Evolutionary conservation across 208 protist genomes (phyloP), one percentile per base, ranked within the genome.

Genomic region (Trypanosoma boissoni): DNA sequence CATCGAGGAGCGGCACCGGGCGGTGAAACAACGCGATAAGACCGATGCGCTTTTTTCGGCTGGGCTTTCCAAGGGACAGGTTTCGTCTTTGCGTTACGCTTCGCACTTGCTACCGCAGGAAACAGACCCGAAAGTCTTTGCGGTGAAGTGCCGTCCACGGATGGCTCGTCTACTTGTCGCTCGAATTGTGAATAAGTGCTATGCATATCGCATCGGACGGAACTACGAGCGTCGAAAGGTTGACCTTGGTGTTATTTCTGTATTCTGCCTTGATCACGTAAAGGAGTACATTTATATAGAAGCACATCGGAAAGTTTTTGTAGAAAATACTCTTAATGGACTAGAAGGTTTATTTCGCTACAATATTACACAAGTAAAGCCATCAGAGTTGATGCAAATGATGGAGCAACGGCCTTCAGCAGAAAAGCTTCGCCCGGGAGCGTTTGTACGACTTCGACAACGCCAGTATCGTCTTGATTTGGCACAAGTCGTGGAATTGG

Each of bases 251-350:
- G 91, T 96, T 56, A 92, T 95, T 46, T 96, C 91, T n/a, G 88
- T 89, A 26, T 96, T 96, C 60, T 76, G 75, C 43, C 70, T 94
- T 2, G 91, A 96, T 68, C 91, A 94, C 62, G 80, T 95, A 46
- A 88, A 88, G 46, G 88, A 96, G 74, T 96, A 95, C 73, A 93
- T 96, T 27, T 96, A 96, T 59, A 73, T 96, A 9, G 88, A 96
- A 74, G 83, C 91, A 10, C 82, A 92, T 56, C 83, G 91, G 3
- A 88, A 95, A 68, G 59, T 77, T 34, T 94, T 95, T 72, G 91
- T 96, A 21, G 79, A 91, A 70, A 90, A 91, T 56, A 86, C 85
- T 29, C 58, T 96, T 27, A 91, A 86, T 58, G 91, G 91, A 5
- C 68, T 96, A 24, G 84, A 88, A 45, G 86, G 88, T 36, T 42